These are phyloP conservation scores for Trichaptum fuscoviolaceum DNA, from an alignment of 768 basidiomycete genomes.

Conservation along the genomic window DNA sequence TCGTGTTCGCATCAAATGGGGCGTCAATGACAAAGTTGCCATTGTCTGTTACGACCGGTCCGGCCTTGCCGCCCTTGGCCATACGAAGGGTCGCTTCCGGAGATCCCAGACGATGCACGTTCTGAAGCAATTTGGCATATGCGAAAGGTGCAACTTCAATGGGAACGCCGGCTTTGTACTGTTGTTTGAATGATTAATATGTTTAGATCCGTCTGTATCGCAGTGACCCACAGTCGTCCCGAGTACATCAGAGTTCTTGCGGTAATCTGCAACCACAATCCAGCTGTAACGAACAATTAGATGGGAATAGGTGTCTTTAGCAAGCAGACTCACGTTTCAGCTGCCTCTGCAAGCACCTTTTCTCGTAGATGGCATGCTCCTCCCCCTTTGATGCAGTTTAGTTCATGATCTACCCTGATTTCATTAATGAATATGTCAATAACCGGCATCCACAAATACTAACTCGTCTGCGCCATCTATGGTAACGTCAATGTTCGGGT, in stretches of 20 bases:
- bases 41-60: constrained; percentile 95
- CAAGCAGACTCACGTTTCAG: constrained; percentile 55
- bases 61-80: constrained; percentile 87
- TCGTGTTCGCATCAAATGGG: constrained; percentile 67
- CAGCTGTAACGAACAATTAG: constrained; percentile 43
- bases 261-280: constrained; percentile 89
- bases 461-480: constrained; percentile 98
- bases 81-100: constrained; percentile 80
- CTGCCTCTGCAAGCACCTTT: constrained; percentile 97
- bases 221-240: constrained; percentile 68
- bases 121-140: constrained; percentile 80
- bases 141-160: constrained; percentile 98
- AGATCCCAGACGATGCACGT: constrained; percentile 59
- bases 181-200: constrained; percentile 8
- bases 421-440: neutral
- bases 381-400: constrained; percentile 97
- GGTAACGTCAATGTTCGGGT: constrained; percentile 88
- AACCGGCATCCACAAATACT: constrained; percentile 22
- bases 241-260: constrained; percentile 82
- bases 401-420: constrained; percentile 69
- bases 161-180: constrained; percentile 89
- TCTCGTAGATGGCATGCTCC: constrained; percentile 96
- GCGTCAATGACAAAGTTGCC: constrained; percentile 98
- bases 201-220: neutral
- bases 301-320: constrained; percentile 7